Conservation (phyloP, 1,139 yeast species). For the Candida dubliniensis region DNA sequence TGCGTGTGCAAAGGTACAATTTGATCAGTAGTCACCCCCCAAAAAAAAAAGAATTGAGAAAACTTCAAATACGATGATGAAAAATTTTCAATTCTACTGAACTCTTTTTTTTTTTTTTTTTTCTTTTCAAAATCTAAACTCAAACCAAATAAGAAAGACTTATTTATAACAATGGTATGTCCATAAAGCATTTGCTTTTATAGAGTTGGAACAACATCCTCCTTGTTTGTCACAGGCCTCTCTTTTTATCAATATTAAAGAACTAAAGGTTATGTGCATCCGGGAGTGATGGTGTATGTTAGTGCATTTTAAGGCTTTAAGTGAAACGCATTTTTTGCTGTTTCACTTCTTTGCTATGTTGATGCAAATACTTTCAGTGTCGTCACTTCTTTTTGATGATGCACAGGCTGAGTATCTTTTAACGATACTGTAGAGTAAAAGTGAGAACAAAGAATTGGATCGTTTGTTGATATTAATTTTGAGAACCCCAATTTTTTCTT, state of each 20-base stretch:
- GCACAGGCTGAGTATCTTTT: slow-evolving; percentile 48
- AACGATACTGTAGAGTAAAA: slow-evolving; percentile 41
- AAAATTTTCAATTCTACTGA: not conserved
- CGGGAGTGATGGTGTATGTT: slow-evolving; percentile 31
- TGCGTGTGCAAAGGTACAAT: not conserved
- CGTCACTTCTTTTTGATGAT: slow-evolving; percentile 35
- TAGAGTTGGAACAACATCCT: slow-evolving; percentile 29
- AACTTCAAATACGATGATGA: not conserved
- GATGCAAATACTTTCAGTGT: slow-evolving; percentile 7
- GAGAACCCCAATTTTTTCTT: slow-evolving; percentile 23
- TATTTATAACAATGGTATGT: slow-evolving; percentile 28
- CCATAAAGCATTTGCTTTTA: slow-evolving; percentile 9
- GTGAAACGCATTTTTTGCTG: not conserved
- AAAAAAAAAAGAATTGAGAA: too few species aligned
- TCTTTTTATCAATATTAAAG: slow-evolving; percentile 13
- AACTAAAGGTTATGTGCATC: slow-evolving; percentile 31
- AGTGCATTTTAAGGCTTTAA: not conserved
- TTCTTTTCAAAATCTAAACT: not conserved
- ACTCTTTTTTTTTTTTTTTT: slow-evolving; percentile 1
- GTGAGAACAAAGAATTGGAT: slow-evolving; percentile 15
- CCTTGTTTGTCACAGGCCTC: slow-evolving; percentile 19
- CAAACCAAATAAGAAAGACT: not conserved
- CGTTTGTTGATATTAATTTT: slow-evolving; percentile 29
- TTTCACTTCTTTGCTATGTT: not conserved
- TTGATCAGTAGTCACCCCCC: too few species aligned